phyloP scores from a whole-genome alignment of 2,329 filamentous ascomycete genomes.

The Cyphellophora attinorum region DNA sequence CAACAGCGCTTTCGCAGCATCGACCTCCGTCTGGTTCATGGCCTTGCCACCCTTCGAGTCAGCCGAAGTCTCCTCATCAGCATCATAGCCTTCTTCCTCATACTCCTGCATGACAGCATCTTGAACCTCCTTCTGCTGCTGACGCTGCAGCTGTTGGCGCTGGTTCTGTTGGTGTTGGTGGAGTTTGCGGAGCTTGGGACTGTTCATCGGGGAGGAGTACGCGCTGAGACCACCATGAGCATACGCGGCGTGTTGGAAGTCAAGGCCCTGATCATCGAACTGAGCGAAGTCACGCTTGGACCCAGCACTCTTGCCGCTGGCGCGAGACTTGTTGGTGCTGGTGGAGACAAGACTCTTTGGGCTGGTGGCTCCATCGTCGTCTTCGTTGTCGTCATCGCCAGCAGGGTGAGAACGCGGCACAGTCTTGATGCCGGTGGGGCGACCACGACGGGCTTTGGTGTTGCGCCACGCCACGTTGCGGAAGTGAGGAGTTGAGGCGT shows the following conservation, averaged over 20 bases:
- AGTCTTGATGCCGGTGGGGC: constrained; percentile 19
- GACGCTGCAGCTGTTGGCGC: too few species aligned
- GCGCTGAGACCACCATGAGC: background rate
- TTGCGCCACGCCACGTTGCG: constrained; percentile 31
- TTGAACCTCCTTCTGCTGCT: too few species aligned
- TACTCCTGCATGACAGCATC: background rate
- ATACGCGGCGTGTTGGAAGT: background rate
- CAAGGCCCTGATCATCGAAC: background rate
- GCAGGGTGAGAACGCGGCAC: constrained; percentile 12
- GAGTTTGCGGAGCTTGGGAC: too few species aligned
- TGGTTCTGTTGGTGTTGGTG: too few species aligned
- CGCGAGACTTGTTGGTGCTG: background rate
- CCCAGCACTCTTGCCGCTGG: too few species aligned
- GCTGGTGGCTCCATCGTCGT: background rate
- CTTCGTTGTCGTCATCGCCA: too few species aligned
- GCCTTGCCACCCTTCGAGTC: background rate
- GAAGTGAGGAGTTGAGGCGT: constrained; percentile 30
- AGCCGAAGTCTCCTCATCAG: too few species aligned
- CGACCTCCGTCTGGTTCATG: background rate
- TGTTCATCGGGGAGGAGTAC: background rate
- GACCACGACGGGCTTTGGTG: constrained; percentile 34
- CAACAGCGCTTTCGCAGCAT: constrained; percentile 5
- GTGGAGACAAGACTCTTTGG: background rate
- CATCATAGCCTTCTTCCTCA: constrained; percentile 2
- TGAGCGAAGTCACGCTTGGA: background rate